Conservation (phyloP, 805 yeast species). For the Groenewaldozyma tartarivorans region DNA sequence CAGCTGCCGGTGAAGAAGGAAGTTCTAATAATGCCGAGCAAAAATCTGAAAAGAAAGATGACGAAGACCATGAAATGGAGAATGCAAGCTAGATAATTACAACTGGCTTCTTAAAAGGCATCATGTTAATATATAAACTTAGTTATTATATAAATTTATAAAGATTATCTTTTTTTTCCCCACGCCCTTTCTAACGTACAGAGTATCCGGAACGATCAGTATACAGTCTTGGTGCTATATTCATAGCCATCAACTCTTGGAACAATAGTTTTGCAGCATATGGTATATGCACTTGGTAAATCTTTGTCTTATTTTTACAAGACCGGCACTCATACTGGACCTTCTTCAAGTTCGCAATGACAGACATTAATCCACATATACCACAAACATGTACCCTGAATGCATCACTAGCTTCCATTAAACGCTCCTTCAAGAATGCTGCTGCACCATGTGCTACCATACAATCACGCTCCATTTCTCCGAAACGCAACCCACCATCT, state of each 20-base stretch:
- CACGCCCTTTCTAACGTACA: constrained; percentile 7
- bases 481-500: constrained; percentile 98
- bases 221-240: constrained; percentile 92
- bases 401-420: constrained; percentile 99
- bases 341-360: constrained; percentile 94
- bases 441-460: constrained; percentile 99
- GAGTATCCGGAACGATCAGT: constrained; percentile 71
- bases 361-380: constrained; percentile 96
- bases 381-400: constrained; percentile 98
- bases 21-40: constrained; percentile 7
- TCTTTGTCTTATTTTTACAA: constrained; percentile 96
- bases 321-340: constrained; percentile 97
- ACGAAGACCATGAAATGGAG: constrained; percentile 6
- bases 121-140: background rate
- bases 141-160: background rate
- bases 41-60: background rate
- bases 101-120: background rate
- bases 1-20: constrained; percentile 4
- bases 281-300: constrained; percentile 94
- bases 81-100: background rate
- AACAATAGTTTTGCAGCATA: constrained; percentile 96
- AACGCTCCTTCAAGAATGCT: constrained; percentile 91
- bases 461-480: constrained; percentile 99
- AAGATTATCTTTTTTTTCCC: background rate
- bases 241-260: constrained; percentile 99